phyloP scores from a whole-genome alignment of 805 yeast genomes.

The Candida germanica region DNA sequence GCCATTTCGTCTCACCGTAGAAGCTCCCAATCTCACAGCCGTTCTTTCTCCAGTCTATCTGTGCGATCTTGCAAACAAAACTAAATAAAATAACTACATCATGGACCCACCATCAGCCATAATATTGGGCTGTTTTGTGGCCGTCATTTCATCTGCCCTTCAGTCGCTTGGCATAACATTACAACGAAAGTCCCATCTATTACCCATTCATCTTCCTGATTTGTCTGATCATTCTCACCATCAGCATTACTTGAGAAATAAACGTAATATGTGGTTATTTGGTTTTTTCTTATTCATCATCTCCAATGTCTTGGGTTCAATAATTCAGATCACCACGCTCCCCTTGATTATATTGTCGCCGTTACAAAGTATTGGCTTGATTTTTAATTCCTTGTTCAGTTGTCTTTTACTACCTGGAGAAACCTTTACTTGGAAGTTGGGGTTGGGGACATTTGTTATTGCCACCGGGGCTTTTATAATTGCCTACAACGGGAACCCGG shows the following conservation, averaged over 20 bases:
- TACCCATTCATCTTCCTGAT: conserved; percentile 25
- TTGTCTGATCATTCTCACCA: conserved; percentile 21
- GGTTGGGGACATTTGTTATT: conserved; percentile 65
- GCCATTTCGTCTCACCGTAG: no score
- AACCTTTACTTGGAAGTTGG: conserved; percentile 54
- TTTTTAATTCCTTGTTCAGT: conserved; percentile 71
- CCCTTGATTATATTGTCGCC: conserved; percentile 82
- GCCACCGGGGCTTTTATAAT: conserved; percentile 73
- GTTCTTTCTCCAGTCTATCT: no score
- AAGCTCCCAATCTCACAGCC: no score
- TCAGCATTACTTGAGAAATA: conserved; percentile 28
- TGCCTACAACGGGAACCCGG: conserved; percentile 64
- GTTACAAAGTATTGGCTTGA: conserved; percentile 82
- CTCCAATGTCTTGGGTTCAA: conserved; percentile 76
- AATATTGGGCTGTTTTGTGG: conserved; percentile 62
- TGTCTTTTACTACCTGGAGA: conserved; percentile 69
- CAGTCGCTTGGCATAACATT: conserved; percentile 81
- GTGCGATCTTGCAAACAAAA: no score
- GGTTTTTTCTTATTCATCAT: conserved; percentile 70
- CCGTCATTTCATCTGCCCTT: conserved; percentile 69
- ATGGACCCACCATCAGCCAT: conserved; percentile 23
- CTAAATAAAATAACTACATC: no score
- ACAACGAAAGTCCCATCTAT: conserved; percentile 73
- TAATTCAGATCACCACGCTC: conserved; percentile 78
- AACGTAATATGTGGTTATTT: conserved; percentile 65